Conservation (phyloP, 768 basidiomycete species). For the Tremella fuciformis region DNA sequence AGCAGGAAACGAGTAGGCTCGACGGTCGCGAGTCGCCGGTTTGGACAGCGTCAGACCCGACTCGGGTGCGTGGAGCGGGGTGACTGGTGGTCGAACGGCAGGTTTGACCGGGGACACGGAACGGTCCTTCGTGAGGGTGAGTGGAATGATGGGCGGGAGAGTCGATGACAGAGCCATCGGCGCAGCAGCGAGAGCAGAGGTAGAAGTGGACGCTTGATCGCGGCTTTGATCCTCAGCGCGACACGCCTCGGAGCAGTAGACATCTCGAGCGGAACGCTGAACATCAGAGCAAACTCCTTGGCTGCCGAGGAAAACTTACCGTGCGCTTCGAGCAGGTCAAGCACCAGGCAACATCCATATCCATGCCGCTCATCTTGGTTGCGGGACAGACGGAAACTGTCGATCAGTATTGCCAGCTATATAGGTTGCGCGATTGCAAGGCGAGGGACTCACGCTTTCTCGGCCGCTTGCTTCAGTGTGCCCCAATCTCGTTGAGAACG, state of each 20-base stretch:
- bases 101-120: slow-evolving; percentile 1
- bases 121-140: neutral
- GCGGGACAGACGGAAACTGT: neutral
- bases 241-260: slow-evolving; percentile 45
- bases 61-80: slow-evolving; percentile 15
- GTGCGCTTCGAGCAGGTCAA: slow-evolving; percentile 42
- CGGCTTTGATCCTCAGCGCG: slow-evolving; percentile 25
- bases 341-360: slow-evolving; percentile 45
- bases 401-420: neutral
- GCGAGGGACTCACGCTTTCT: neutral
- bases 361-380: slow-evolving; percentile 21
- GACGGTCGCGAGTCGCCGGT: slow-evolving; percentile 25
- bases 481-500: slow-evolving; percentile 1
- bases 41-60: neutral
- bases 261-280: slow-evolving; percentile 29
- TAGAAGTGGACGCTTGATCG: slow-evolving; percentile 14
- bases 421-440: neutral
- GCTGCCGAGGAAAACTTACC: slow-evolving; percentile 18
- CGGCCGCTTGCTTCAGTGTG: neutral
- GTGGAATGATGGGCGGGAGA: slow-evolving; percentile 11
- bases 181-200: slow-evolving; percentile 7
- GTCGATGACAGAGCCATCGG: slow-evolving; percentile 2
- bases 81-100: slow-evolving; percentile 17
- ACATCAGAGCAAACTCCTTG: neutral
- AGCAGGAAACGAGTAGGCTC: slow-evolving; percentile 45